Conservation (phyloP, 495 filamentous ascomycete species). For the Aspergillus conjunctus region DNA sequence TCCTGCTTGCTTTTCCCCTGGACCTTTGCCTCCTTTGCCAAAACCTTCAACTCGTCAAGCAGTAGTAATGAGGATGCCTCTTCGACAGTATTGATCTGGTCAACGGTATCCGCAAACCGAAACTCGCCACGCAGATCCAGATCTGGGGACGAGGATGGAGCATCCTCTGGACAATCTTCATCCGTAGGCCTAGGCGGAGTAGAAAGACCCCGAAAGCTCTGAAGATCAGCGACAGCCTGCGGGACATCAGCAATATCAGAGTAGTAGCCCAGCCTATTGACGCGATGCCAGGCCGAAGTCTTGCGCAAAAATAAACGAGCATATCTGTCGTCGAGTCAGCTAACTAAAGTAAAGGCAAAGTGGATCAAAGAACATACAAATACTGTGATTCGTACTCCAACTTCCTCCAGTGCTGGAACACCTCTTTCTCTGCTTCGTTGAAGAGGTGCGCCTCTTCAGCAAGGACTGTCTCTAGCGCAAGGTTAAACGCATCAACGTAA, state of each 20-base stretch:
- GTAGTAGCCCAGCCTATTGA: constrained; percentile 73
- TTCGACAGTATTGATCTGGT: constrained; percentile 75
- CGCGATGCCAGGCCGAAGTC: constrained; percentile 90
- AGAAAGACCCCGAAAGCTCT: constrained; percentile 42
- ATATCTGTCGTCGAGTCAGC: constrained; percentile 56
- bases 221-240: constrained; percentile 62
- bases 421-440: constrained; percentile 70
- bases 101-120: constrained; percentile 77
- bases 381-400: constrained; percentile 89
- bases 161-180: constrained; percentile 49
- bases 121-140: constrained; percentile 56
- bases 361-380: constrained; percentile 58
- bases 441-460: constrained; percentile 90
- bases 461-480: constrained; percentile 87
- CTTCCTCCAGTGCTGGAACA: constrained; percentile 75
- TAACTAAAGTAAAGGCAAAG: not conserved
- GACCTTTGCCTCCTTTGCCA: constrained; percentile 86
- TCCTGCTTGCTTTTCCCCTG: constrained; percentile 90
- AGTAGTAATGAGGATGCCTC: constrained; percentile 80
- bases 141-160: constrained; percentile 35
- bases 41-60: constrained; percentile 80
- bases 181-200: constrained; percentile 33
- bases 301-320: constrained; percentile 94
- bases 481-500: constrained; percentile 96
- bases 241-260: constrained; percentile 78